Percentiles rank a stretch among this genome's conserved stretches.
Conservation (phyloP, 352 stramenopile genomes). For the Paralagenidium karlingii region DNA sequence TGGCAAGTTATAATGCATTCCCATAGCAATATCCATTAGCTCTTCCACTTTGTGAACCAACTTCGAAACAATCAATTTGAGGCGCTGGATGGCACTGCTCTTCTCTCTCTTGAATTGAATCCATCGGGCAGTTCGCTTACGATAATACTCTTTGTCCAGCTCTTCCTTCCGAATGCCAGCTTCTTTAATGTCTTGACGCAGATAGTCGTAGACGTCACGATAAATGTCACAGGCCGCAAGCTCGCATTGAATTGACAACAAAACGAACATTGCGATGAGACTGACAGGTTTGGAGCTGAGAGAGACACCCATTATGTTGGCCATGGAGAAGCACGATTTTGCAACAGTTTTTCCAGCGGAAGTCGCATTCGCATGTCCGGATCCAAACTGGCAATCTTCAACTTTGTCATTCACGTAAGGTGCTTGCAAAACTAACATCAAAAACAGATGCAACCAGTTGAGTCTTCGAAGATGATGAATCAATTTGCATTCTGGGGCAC, state of each 20-base stretch:
- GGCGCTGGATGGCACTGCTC: conserved; percentile 58
- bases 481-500: conserved; percentile 37
- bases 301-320: conserved; percentile 54
- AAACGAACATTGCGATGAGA: conserved; percentile 65
- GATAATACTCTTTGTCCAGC: conserved; percentile 52
- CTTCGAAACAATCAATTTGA: conserved; percentile 83
- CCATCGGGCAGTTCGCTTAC: conserved; percentile 53
- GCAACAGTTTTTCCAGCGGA: no score
- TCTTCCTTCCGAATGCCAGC: conserved; percentile 35
- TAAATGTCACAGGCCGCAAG: conserved; percentile 53
- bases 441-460: conserved; percentile 75
- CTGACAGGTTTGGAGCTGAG: conserved; percentile 31
- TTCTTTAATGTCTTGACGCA: conserved; percentile 32
- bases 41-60: conserved; percentile 82
- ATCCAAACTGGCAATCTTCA: conserved; percentile 30
- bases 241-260: conserved; percentile 79
- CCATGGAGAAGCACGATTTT: conserved; percentile 42
- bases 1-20: conserved; percentile 69
- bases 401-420: conserved; percentile 42
- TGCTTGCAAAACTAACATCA: conserved; percentile 56
- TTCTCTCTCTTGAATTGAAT: conserved; percentile 76
- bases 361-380: no score
- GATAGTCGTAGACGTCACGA: conserved; percentile 29
- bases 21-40: conserved; percentile 82
- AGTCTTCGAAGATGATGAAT: conserved; percentile 65